Evolutionary conservation across 2,329 filamentous ascomycete genomes (phyloP).

Genomic region (Aspergillus intermedius): DNA sequence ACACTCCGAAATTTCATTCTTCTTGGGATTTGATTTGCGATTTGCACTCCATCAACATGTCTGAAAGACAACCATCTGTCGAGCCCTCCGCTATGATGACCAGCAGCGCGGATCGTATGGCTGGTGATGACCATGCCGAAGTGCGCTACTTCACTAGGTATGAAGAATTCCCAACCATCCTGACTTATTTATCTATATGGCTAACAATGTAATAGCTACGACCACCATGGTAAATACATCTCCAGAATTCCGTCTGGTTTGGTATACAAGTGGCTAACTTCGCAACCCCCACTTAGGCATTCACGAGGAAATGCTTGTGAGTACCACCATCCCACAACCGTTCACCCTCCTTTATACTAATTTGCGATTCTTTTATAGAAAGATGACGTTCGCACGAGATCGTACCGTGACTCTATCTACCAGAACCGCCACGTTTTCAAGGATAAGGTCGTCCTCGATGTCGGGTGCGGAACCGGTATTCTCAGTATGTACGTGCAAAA

Average conservation of each 20-base stretch:
- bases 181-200: constrained; percentile 2
- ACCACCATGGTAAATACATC: constrained; percentile 77
- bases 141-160: constrained; percentile 99
- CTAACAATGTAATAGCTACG: constrained; percentile 60
- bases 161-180: constrained; percentile 4
- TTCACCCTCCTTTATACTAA: constrained; percentile 1
- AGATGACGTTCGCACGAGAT: constrained; percentile 94
- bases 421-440: constrained; percentile 94
- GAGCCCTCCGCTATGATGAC: constrained; percentile 23
- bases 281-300: constrained; percentile 58
- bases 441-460: constrained; percentile 90
- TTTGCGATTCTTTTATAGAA: constrained; percentile 53
- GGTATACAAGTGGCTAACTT: constrained; percentile 13
- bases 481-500: constrained; percentile 76
- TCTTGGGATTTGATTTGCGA: not conserved
- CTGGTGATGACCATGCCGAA: constrained; percentile 79
- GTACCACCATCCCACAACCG: constrained; percentile 32
- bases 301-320: constrained; percentile 95
- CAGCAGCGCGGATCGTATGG: constrained; percentile 44
- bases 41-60: not conserved
- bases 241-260: constrained; percentile 12
- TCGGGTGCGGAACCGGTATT: constrained; percentile 94
- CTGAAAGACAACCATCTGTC: constrained; percentile 11
- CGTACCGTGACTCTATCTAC: constrained; percentile 95
- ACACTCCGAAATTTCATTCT: not conserved